Evolutionary conservation across 2,329 filamentous ascomycete species (phyloP).

Genomic region (Chaetomium globosum): DNA sequence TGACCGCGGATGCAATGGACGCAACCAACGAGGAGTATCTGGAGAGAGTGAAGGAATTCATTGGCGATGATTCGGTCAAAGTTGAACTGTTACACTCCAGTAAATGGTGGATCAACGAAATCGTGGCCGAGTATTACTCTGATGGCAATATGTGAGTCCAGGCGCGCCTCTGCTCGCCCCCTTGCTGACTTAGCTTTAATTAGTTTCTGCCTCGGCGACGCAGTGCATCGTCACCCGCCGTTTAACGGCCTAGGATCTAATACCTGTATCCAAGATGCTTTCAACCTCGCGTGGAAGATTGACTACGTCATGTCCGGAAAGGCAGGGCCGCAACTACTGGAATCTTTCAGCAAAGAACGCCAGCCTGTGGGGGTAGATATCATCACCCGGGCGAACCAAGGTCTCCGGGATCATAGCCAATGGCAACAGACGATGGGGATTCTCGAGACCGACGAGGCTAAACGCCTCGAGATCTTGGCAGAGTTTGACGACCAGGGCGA

Average conservation of each 20-base stretch:
- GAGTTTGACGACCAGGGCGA: constrained; percentile 47
- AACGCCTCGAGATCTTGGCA: constrained; percentile 45
- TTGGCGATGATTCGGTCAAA: constrained; percentile 57
- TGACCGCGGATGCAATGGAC: constrained; percentile 42
- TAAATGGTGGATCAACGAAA: constrained; percentile 65
- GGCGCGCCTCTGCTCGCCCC: neutral
- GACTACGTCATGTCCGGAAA: constrained; percentile 50
- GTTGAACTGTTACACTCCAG: constrained; percentile 57
- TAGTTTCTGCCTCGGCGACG: constrained; percentile 60
- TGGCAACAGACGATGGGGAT: constrained; percentile 53
- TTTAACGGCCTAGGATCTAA: constrained; percentile 61
- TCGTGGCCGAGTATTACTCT: constrained; percentile 59
- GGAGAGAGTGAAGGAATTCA: constrained; percentile 50
- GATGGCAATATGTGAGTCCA: constrained; percentile 47
- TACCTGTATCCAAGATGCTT: constrained; percentile 61
- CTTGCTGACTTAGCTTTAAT: neutral
- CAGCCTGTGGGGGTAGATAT: constrained; percentile 54
- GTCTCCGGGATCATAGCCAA: constrained; percentile 54
- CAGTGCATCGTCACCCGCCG: constrained; percentile 61
- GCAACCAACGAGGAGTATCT: constrained; percentile 53
- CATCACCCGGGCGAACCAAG: constrained; percentile 60
- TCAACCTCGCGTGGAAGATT: constrained; percentile 60
- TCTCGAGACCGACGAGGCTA: constrained; percentile 44
- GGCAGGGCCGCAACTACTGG: constrained; percentile 46
- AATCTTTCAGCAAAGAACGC: constrained; percentile 50